Conservation (phyloP, 129 eudicot species). For the Saposhnikovia divaricata region DNA sequence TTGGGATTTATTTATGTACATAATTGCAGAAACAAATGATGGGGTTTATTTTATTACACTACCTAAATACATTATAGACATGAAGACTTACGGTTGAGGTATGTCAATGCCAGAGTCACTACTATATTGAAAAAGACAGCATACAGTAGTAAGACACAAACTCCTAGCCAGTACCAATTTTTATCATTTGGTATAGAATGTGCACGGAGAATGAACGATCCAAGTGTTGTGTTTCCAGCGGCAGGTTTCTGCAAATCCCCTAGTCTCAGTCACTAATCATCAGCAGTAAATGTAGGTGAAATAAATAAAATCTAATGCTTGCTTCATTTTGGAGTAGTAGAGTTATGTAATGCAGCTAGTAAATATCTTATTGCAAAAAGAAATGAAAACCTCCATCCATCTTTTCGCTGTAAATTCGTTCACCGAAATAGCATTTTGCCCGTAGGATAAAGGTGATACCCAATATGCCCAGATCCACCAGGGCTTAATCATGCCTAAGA, state of each 20-base stretch:
- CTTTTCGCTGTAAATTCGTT: conserved; percentile 72
- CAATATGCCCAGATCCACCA: conserved; percentile 98
- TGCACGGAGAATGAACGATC: conserved; percentile 33
- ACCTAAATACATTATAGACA: neutral
- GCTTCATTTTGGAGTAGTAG: neutral
- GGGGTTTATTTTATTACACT: neutral
- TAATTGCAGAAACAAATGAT: neutral
- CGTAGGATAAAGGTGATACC: conserved; percentile 83
- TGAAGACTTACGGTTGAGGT: conserved; percentile 59
- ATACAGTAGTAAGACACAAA: conserved; percentile 45
- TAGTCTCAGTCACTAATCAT: conserved; percentile 8
- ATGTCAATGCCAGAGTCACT: conserved; percentile 58
- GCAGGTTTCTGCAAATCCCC: conserved; percentile 37
- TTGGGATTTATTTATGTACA: neutral
- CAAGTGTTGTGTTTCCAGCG: conserved; percentile 48
- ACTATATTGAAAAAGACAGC: conserved; percentile 51
- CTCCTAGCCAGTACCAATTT: conserved; percentile 85
- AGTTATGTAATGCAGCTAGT: conserved; percentile 1
- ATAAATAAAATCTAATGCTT: neutral
- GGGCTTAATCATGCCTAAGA: conserved; percentile 65
- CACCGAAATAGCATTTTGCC: conserved; percentile 74
- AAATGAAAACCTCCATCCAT: conserved; percentile 62
- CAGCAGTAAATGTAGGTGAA: neutral
- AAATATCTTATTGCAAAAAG: neutral
- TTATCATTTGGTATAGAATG: conserved; percentile 40